These are phyloP conservation scores for Cruciata laevipes DNA, from an alignment of 257 asterid species.

Conservation along the genomic window DNA sequence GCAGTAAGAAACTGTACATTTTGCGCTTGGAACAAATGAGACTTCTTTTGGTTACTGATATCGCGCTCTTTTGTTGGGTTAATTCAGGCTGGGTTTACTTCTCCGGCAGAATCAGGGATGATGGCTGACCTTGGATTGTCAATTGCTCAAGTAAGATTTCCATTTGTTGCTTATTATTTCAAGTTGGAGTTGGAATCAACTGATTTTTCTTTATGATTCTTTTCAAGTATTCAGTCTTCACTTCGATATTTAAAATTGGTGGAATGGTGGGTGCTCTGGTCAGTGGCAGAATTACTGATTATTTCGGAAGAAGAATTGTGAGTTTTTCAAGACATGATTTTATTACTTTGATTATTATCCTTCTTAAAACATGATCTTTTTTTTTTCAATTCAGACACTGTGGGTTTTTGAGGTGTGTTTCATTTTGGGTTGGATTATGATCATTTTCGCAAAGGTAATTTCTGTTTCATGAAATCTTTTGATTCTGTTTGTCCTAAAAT, in stretches of 20 bases:
- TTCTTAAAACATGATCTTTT: neutral
- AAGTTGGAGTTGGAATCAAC: neutral
- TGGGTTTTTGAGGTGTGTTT: constrained; percentile 17
- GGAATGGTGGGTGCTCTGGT: constrained; percentile 20
- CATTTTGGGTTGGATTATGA: constrained; percentile 17
- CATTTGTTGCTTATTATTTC: neutral
- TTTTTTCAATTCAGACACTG: constrained; percentile 14
- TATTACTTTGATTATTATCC: neutral
- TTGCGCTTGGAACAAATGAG: neutral
- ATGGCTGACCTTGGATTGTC: constrained; percentile 11
- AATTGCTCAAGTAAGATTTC: constrained; percentile 9
- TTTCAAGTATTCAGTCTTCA: constrained; percentile 18
- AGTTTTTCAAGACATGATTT: constrained; percentile 8
- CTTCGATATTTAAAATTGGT: constrained; percentile 18
- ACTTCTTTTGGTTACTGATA: neutral
- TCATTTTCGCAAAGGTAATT: constrained; percentile 19
- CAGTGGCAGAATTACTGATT: constrained; percentile 19
- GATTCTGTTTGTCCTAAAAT: neutral
- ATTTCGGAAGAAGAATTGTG: constrained; percentile 20
- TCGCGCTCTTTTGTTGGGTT: neutral
- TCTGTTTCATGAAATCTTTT: neutral
- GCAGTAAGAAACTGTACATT: constrained; percentile 6
- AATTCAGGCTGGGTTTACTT: constrained; percentile 4
- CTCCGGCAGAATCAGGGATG: constrained; percentile 13
- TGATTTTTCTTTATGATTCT: neutral